A percentile compares a stretch with the other conserved stretches of the same genome.
Conservation (phyloP, 208 protist genomes). For the Trypanosoma mega region DNA sequence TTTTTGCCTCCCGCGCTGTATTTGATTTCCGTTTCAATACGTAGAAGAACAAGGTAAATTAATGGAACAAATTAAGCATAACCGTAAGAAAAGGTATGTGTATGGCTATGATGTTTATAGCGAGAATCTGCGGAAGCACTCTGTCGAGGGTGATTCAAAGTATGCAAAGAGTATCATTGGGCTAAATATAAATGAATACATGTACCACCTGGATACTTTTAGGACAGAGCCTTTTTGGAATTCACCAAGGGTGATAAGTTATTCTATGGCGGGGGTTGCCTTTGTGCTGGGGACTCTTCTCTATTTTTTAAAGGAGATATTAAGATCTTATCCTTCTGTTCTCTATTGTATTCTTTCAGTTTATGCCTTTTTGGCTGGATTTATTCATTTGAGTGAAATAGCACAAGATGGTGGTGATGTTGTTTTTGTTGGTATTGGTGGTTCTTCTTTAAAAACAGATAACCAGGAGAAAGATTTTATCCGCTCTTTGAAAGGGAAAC, state of each 20-base stretch:
- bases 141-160: conserved; percentile 38
- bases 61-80: conserved; percentile 9
- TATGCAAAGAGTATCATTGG: conserved; percentile 29
- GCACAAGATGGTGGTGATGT: not conserved
- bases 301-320: conserved; percentile 5
- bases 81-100: conserved; percentile 22
- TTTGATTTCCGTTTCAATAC: conserved; percentile 14
- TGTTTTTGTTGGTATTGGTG: conserved; percentile 8
- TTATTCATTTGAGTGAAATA: not conserved
- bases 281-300: not conserved
- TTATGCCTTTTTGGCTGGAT: not conserved
- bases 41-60: conserved; percentile 5
- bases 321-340: conserved; percentile 7
- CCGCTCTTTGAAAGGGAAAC: conserved; percentile 30
- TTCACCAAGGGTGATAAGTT: not conserved
- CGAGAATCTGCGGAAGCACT: conserved; percentile 59
- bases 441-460: not conserved
- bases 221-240: not conserved
- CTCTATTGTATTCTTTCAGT: conserved; percentile 3
- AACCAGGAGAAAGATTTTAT: conserved; percentile 13
- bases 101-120: conserved; percentile 77
- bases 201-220: conserved; percentile 21
- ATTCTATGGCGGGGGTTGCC: not conserved
- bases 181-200: conserved; percentile 30
- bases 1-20: conserved; percentile 10